Conservation (phyloP, 1,284 basidiomycete genomes). For the Rhodotorula sp. region DNA sequence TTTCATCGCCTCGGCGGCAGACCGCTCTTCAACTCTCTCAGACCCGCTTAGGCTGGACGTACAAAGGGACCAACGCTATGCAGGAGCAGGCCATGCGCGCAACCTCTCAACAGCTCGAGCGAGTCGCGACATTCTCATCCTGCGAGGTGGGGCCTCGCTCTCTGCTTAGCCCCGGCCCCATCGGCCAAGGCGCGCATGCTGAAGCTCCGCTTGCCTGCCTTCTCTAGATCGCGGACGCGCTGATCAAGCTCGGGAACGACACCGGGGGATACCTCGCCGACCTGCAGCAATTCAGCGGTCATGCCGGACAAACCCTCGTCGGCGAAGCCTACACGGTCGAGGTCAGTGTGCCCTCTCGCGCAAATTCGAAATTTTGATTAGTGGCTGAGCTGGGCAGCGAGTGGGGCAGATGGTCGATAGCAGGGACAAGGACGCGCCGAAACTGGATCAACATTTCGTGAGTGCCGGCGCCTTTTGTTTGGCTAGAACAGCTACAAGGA, state of each 20-base stretch:
- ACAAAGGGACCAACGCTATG: too few species aligned
- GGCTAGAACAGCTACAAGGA: too few species aligned
- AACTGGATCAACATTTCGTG: conserved; percentile 69
- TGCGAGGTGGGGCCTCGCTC: conserved; percentile 29
- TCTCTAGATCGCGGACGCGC: conserved; percentile 76
- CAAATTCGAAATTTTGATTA: too few species aligned
- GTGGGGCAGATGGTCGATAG: conserved; percentile 63
- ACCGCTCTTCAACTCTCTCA: neutral
- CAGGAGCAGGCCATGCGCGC: neutral
- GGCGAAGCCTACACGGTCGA: conserved; percentile 87
- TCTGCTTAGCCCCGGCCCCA: too few species aligned
- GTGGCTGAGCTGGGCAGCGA: neutral
- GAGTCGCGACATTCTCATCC: conserved; percentile 18
- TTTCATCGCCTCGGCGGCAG: neutral
- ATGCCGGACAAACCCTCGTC: conserved; percentile 53
- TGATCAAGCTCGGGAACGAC: conserved; percentile 73
- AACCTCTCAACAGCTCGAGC: neutral
- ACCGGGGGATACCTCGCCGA: conserved; percentile 82
- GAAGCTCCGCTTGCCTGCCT: neutral
- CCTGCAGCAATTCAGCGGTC: conserved; percentile 59
- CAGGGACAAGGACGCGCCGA: conserved; percentile 64
- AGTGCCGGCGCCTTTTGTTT: conserved; percentile 7
- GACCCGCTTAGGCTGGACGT: too few species aligned
- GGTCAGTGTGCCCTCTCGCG: conserved; percentile 39
- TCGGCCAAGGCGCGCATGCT: neutral